These are phyloP conservation scores for Martensiomyces pterosporus DNA, from an alignment of 192 early-diverging fungal genomes.

Conservation along the genomic window DNA sequence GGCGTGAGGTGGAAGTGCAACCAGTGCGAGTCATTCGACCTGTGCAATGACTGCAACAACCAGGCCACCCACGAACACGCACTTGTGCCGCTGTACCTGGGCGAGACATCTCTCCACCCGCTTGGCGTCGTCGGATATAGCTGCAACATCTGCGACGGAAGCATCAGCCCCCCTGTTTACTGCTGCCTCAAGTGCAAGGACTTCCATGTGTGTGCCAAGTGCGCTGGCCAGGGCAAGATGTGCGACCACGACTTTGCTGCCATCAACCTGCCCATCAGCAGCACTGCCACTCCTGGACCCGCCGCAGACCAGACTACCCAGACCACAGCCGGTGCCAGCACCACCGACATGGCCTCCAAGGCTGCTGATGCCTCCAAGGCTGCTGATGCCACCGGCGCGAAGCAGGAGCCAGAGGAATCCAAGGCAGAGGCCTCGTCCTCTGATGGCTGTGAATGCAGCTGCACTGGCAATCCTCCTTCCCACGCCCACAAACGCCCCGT, in stretches of 20 bases:
- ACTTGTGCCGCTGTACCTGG: conserved; percentile 18
- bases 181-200: conserved; percentile 36
- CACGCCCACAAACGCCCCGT: no score
- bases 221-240: conserved; percentile 18
- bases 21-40: conserved; percentile 59
- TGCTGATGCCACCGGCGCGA: not conserved
- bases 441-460: no score
- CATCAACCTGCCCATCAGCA: conserved; percentile 2
- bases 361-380: not conserved
- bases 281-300: not conserved
- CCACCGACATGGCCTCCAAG: not conserved
- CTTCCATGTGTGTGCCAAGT: conserved; percentile 30
- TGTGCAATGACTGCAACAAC: conserved; percentile 59
- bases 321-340: not conserved
- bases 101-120: conserved; percentile 20
- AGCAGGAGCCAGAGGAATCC: not conserved
- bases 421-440: not conserved
- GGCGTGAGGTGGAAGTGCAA: conserved; percentile 53
- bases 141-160: conserved; percentile 30
- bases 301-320: no score
- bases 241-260: conserved; percentile 53
- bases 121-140: conserved; percentile 8
- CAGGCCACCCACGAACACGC: conserved; percentile 16
- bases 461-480: no score
- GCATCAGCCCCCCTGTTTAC: conserved; percentile 14